Evolutionary conservation across 2,329 filamentous ascomycete species (phyloP), one percentile per base, ranked within the genome.

Genomic region (Ophiostoma tasmaniense): DNA sequence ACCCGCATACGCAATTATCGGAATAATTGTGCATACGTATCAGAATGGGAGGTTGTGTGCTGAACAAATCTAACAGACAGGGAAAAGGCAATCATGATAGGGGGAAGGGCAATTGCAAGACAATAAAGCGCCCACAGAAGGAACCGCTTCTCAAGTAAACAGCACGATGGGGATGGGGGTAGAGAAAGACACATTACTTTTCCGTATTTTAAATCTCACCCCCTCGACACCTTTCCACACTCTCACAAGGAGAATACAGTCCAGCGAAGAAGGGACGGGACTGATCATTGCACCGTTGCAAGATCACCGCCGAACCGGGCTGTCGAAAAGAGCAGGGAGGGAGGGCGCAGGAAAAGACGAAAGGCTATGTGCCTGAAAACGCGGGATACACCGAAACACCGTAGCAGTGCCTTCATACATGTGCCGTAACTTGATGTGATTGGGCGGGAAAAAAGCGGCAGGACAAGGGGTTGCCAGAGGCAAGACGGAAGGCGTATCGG

Each of bases 111-210:
- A 62, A 62, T 4, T 4, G n/a, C 20, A 62, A 35, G 37, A 62
- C 61, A 13, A n/a, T n/a, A 62, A 11, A 17, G 25, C n/a, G 25
- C 11, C 55, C 25, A 25, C 2, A 6, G 17, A 22, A 33, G 20
- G 61, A 3, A 22, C 7, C n/a, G 33, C 30, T 10, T 64, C 11
- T 39, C 11, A 25, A 17, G 20, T 61, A 45, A 22, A 52, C 22
- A 52, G 22, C 52, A 67, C 42, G 20, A 39, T 55, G 50, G 50
- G 50, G 14, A 7, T 59, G 65, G 55, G 42, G 20, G 33, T 22
- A 37, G 52, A 11, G 3, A 55, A 42, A 67, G 55, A 33, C 68
- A 69, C 68, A 45, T 67, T 67, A 67, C 68, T 69, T 67, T 69
- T 64, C 55, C 39, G 10, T 39, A 14, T 67, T 67, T 45, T 52